Evolutionary conservation across 352 stramenopile species (phyloP).

Genomic region (Phytophthora nicotianae): DNA sequence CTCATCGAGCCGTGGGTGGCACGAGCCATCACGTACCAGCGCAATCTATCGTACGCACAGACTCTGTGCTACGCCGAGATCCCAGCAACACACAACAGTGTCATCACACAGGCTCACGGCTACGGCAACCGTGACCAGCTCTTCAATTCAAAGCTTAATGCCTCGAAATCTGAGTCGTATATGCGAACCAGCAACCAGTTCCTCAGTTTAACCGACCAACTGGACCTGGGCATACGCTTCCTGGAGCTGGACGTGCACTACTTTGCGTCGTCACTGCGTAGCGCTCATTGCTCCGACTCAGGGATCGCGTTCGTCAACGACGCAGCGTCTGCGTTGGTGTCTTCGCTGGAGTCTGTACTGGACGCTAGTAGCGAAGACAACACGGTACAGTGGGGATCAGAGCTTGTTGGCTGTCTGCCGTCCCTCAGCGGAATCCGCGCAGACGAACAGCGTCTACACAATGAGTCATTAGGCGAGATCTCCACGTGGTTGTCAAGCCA

Average conservation of each 20-base stretch:
- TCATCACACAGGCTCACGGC: slow-evolving; percentile 59
- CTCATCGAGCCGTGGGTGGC: slow-evolving; percentile 68
- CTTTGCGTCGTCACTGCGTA: slow-evolving; percentile 59
- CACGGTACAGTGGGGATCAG: slow-evolving; percentile 50
- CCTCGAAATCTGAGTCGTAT: slow-evolving; percentile 46
- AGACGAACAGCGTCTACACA: slow-evolving; percentile 58
- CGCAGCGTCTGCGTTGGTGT: slow-evolving; percentile 37
- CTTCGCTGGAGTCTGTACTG: slow-evolving; percentile 39
- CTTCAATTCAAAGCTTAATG: slow-evolving; percentile 56
- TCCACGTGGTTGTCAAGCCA: slow-evolving; percentile 55
- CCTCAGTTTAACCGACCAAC: slow-evolving; percentile 72
- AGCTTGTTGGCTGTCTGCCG: slow-evolving; percentile 68
- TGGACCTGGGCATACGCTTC: slow-evolving; percentile 71
- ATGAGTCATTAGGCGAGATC: slow-evolving; percentile 61
- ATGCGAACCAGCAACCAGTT: slow-evolving; percentile 79
- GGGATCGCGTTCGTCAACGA: slow-evolving; percentile 62
- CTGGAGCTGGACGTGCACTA: slow-evolving; percentile 84
- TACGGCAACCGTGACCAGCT: slow-evolving; percentile 80
- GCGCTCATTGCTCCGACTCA: slow-evolving; percentile 67
- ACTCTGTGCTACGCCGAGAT: slow-evolving; percentile 72
- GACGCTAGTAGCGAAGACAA: slow-evolving; percentile 33
- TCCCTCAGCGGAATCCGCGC: slow-evolving; percentile 78
- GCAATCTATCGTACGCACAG: slow-evolving; percentile 66
- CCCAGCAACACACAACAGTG: slow-evolving; percentile 76
- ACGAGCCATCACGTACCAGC: slow-evolving; percentile 68